A percentile compares a stretch with the other conserved stretches of the same genome.
phyloP scores from a whole-genome alignment of 768 basidiomycete species.

The Mrakia gelida region DNA sequence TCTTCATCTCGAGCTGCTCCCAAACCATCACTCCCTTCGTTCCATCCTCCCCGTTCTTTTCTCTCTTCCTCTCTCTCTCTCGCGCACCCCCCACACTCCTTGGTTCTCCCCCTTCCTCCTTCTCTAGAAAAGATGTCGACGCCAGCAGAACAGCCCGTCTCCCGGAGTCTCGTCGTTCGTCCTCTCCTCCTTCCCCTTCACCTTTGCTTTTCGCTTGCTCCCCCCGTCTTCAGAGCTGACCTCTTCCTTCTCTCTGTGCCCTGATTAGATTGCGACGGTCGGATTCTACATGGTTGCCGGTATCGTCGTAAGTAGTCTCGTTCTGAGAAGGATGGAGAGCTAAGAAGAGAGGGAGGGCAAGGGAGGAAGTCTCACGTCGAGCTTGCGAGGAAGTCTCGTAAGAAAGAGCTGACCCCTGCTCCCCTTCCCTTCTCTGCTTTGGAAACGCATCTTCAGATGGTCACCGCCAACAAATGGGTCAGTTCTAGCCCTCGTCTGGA shows the following conservation, averaged over 20 bases:
- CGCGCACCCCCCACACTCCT: too few relatives aligned
- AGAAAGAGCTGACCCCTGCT: background rate
- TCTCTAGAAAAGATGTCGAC: background rate
- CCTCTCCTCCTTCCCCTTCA: background rate
- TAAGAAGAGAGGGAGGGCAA: background rate
- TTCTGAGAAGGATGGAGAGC: background rate
- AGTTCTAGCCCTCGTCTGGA: background rate
- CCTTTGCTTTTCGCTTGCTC: background rate
- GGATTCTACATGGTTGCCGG: slow-evolving; percentile 16
- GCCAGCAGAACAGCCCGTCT: background rate
- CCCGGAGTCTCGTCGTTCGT: background rate
- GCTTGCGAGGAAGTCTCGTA: background rate
- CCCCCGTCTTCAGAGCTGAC: background rate
- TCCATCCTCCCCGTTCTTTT: background rate
- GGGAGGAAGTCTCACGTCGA: background rate
- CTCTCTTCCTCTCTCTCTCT: background rate
- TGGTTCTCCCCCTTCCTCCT: background rate
- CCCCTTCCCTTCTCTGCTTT: background rate
- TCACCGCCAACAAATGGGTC: slow-evolving; percentile 33
- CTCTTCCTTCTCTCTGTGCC: background rate
- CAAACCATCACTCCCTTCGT: background rate
- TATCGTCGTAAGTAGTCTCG: background rate
- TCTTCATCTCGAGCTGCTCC: background rate
- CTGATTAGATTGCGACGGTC: background rate
- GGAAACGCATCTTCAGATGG: slow-evolving; percentile 14